Conservation (phyloP, 768 basidiomycete species). For the Suillus subalutaceus region DNA sequence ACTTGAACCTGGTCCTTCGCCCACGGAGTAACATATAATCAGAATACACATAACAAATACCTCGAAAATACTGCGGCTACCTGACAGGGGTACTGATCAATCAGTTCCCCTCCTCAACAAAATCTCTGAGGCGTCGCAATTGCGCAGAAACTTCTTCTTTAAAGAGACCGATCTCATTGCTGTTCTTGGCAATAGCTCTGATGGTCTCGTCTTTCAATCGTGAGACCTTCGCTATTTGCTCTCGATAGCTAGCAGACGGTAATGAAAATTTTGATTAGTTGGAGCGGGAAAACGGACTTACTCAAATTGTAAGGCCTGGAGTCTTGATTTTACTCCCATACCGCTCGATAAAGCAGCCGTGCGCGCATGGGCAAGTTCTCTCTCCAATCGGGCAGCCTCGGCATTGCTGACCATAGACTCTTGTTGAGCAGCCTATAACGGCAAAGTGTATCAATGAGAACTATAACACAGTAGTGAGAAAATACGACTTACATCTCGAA, state of each 20-base stretch:
- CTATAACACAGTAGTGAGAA: conserved; percentile 1
- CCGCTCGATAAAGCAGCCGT: conserved; percentile 79
- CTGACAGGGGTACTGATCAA: conserved; percentile 10
- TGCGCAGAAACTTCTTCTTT: conserved; percentile 77
- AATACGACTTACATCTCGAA: conserved; percentile 66
- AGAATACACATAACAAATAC: neutral
- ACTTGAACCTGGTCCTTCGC: neutral
- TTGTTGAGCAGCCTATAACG: conserved; percentile 69
- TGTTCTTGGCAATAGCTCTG: conserved; percentile 81
- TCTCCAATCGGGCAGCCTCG: conserved; percentile 69
- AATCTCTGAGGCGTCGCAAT: conserved; percentile 67
- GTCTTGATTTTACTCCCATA: conserved; percentile 78
- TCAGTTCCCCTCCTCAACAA: conserved; percentile 56
- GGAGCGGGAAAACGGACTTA: conserved; percentile 36
- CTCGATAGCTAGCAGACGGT: conserved; percentile 60
- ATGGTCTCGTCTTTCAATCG: conserved; percentile 80
- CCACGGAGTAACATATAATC: neutral
- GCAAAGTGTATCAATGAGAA: neutral
- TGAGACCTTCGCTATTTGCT: conserved; percentile 75
- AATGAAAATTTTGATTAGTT: conserved; percentile 8
- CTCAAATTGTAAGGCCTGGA: conserved; percentile 80
- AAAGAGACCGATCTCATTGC: conserved; percentile 81
- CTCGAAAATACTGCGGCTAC: neutral
- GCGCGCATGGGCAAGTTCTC: conserved; percentile 72
- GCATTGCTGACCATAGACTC: conserved; percentile 68